A percentile compares a stretch with the other conserved stretches of the same genome.
Evolutionary conservation across 2,329 filamentous ascomycete genomes (phyloP).

Genomic region (Gnomoniopsis smithogilvyi): DNA sequence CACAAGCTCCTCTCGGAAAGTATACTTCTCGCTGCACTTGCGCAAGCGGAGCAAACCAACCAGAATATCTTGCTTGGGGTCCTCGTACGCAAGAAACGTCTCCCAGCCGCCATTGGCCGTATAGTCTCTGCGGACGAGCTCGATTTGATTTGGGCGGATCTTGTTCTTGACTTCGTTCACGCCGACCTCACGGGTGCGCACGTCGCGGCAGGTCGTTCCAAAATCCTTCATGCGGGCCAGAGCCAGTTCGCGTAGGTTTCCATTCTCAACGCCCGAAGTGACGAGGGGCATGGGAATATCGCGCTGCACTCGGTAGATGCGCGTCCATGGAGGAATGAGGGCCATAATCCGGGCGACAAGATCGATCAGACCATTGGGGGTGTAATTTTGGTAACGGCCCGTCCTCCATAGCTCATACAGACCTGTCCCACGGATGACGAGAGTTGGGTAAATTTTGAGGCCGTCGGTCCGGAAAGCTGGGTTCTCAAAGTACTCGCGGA

Average conservation of each 20-base stretch:
- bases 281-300: conserved; percentile 99
- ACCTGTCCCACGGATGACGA: conserved; percentile 94
- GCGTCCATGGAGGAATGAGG: conserved; percentile 92
- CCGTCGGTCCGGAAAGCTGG: conserved; percentile 95
- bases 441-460: conserved; percentile 94
- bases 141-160: conserved; percentile 92
- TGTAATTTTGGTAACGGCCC: conserved; percentile 97
- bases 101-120: conserved; percentile 96
- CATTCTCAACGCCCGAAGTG: conserved; percentile 97
- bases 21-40: conserved; percentile 89
- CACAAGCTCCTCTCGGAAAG: conserved; percentile 82
- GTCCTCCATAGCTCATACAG: conserved; percentile 98
- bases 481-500: conserved; percentile 96
- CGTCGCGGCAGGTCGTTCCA: conserved; percentile 93
- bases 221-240: conserved; percentile 99
- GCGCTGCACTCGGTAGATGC: conserved; percentile 96
- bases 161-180: conserved; percentile 99
- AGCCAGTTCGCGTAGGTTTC: conserved; percentile 89
- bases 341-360: conserved; percentile 95
- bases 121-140: conserved; percentile 92
- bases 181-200: conserved; percentile 92
- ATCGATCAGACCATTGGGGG: conserved; percentile 92
- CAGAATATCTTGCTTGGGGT: conserved; percentile 96
- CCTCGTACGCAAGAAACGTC: conserved; percentile 96
- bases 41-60: conserved; percentile 85